Evolutionary conservation across 495 filamentous ascomycete species (phyloP), one percentile per base, ranked within the genome.

Genomic region (Tuber umbilicatum): DNA sequence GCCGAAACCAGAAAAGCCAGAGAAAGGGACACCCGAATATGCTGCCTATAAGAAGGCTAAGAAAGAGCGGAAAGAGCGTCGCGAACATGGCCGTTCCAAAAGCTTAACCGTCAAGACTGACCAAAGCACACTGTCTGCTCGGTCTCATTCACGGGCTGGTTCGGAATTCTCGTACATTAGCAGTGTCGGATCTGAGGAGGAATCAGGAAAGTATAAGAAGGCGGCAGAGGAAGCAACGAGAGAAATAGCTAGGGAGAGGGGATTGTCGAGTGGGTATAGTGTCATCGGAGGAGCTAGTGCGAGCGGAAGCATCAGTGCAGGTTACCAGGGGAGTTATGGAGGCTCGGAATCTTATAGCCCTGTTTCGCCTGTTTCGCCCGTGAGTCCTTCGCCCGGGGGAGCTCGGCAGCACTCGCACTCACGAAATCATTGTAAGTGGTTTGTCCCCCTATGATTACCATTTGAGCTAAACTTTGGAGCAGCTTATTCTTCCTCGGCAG

Each of bases 21-120:
- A 80, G 50, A 80, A 72, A 50, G 77, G 77, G 43, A 80, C 78
- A 21, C 77, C 78, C 2, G 78, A 80, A 70, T 74, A 80, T 73
- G 78, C 77, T 38, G 78, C 78, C 67, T 80, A 80, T 60, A 77
- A 80, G 17, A 74, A 79, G 42, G 78, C 78, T n/a, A 80, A 80
- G 74, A 79, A 79, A 71, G 78, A 79, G 21, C 77, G 77, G 64
- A 80, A 45, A 17, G 70, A 75, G 43, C 68, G 70, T 45, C 69
- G 50, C 31, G 76, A 77, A 68, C 74, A 42, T 42, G 64, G 50
- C 42, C 55, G 70, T 41, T 70, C 37, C 5, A 78, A 77, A 69
- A 31, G 71, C 43, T 64, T 78, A 60, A 71, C 74, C 5, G 55
- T 77, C 27, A 73, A 79, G 41, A 64, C 55, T 64, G 55, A 64